Base-by-base conservation (phyloP, 1,139 yeast genomes). In the Groenewaldozyma sp. region DNA sequence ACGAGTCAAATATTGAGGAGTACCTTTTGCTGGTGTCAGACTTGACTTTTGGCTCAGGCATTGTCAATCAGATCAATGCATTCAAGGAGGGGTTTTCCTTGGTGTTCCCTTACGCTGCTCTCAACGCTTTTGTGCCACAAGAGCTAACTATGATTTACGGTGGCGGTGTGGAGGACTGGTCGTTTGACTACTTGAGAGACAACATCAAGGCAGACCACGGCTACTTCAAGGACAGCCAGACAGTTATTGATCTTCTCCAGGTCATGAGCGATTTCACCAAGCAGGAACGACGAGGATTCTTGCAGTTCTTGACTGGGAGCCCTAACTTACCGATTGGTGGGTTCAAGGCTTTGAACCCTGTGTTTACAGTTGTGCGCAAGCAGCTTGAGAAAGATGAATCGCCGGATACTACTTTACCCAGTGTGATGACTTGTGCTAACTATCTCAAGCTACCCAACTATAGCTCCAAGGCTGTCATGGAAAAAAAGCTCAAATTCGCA, bases 341-440 rank as follows among this genome's bases (percentile, higher is more conserved):
- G 0, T 91, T 91, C 65, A 82, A 80, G 52, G 73, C 84, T 1
- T 66, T 91, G 42, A 70, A 74, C 36, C 98, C 98, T 0, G 81
- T 75, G 39, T 71, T 91, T 40, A 91, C 97, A 0, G 91, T 91
- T 34, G 98, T 91, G 2, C 66, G 87, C 48, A 86, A 86, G 53
- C 52, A 53, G 20, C 73, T 82, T 7, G 95, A 88, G 45, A 77
- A 70, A 42, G 54, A 62, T 17, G 57, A 73, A 37, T 61, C 65
- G 16, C 74, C 86, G n/a, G 95, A 91, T 59, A 88, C 80, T 47
- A 87, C 82, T 53, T 67, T 91, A 44, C 98, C 98, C 1, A 86
- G 95, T 63, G 98, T 91, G 3, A 91, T 91, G 98, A 91, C 98
- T 0, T 91, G 98, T 66, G 97, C 94, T 4, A 91, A 91, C 58